A percentile compares a stretch with the other conserved stretches of the same genome.
Conservation (phyloP, 306 rosid genomes). For the Cicer pinnatifidum region DNA sequence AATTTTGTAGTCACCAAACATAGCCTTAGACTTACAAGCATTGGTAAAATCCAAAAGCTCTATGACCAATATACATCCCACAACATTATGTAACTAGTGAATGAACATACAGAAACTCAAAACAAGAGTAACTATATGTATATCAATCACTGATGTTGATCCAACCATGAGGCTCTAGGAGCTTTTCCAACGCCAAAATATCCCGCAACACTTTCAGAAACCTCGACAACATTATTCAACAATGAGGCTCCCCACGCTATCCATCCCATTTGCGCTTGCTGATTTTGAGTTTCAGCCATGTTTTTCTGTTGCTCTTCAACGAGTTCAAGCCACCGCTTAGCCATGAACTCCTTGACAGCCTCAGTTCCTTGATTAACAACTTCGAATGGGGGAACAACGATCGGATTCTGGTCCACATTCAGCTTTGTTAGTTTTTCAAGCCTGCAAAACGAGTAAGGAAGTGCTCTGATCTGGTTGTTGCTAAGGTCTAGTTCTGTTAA, state of each 20-base stretch:
- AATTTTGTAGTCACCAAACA: too few species aligned
- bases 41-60: neutral
- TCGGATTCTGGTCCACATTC: slow-evolving; percentile 60
- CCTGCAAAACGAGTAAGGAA: slow-evolving; percentile 54
- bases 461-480: slow-evolving; percentile 60
- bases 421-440: slow-evolving; percentile 55
- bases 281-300: slow-evolving; percentile 46
- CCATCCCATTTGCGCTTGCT: slow-evolving; percentile 53
- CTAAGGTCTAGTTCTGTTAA: slow-evolving; percentile 57
- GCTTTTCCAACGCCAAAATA: slow-evolving; percentile 52
- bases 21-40: too few species aligned
- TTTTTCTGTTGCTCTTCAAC: slow-evolving; percentile 47
- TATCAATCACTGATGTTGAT: slow-evolving; percentile 41
- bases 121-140: neutral
- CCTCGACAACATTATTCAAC: slow-evolving; percentile 52
- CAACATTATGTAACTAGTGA: slow-evolving; percentile 13
- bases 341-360: slow-evolving; percentile 59
- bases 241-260: slow-evolving; percentile 56
- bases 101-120: neutral
- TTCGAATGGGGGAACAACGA: slow-evolving; percentile 50
- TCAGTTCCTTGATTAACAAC: slow-evolving; percentile 56
- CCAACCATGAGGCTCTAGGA: slow-evolving; percentile 50
- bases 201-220: slow-evolving; percentile 48
- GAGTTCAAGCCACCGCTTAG: slow-evolving; percentile 46
- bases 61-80: slow-evolving; percentile 25